Evolutionary conservation across 192 early-diverging fungal species (phyloP).

Genomic region (Coemansia sp.): DNA sequence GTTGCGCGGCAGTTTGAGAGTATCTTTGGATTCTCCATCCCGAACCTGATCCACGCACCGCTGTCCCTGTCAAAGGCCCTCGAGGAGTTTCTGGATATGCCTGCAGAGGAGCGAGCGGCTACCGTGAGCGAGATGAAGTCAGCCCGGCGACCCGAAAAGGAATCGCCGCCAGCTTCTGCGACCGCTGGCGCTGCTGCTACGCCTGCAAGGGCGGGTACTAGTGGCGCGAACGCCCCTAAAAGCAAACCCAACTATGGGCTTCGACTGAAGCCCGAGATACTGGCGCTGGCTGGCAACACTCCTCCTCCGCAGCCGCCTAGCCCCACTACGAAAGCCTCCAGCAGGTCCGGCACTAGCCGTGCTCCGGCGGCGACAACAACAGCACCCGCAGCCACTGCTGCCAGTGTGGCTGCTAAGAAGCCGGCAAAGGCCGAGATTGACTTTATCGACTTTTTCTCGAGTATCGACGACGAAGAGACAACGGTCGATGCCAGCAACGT

Average conservation of each 20-base stretch:
- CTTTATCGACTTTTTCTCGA: constrained; percentile 58
- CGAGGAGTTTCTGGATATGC: constrained; percentile 53
- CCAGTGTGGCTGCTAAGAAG: constrained; percentile 2
- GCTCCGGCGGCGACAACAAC: background rate
- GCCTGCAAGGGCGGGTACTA: constrained; percentile 6
- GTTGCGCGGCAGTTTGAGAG: constrained; percentile 48
- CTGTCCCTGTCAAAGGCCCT: constrained; percentile 52
- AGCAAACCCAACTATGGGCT: constrained; percentile 47
- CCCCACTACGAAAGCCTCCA: background rate
- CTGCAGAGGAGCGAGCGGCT: constrained; percentile 26
- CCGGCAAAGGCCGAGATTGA: constrained; percentile 26
- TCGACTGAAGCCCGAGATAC: constrained; percentile 45
- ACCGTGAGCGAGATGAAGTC: constrained; percentile 33
- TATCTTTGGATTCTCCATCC: constrained; percentile 54
- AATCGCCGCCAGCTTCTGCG: background rate
- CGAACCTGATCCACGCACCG: constrained; percentile 52
- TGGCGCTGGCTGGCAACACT: constrained; percentile 15
- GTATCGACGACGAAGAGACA: constrained; percentile 44
- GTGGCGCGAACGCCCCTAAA: background rate
- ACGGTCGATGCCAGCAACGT: background rate
- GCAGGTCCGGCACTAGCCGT: background rate
- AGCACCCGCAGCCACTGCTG: background rate
- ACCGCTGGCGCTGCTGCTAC: background rate
- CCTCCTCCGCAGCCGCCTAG: constrained; percentile 11
- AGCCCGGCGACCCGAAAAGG: constrained; percentile 17